Percentiles rank a stretch among this genome's conserved stretches.
These are phyloP conservation scores for Vitis vinifera DNA, from an alignment of 164 flowering plant species.

Conservation along the genomic window ASM3070453v1 NC_081809.1:8916001-8916500, in stretches of 20 bases:
- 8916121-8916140: constrained; percentile 70
- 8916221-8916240: neutral
- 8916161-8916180: neutral
- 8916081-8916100: constrained; percentile 64
- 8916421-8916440: neutral
- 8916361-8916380: constrained; percentile 55
- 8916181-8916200: neutral
- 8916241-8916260: constrained; percentile 5
- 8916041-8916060: constrained; percentile 41
- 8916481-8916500: neutral
- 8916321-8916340: constrained; percentile 68
- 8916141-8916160: constrained; percentile 68
- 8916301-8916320: constrained; percentile 77
- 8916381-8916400: neutral
- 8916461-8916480: neutral
- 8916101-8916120: constrained; percentile 82
- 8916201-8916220: neutral
- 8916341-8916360: constrained; percentile 57
- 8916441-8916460: neutral
- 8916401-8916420: neutral
- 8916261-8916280: constrained; percentile 76
- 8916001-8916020: no score
- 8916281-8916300: constrained; percentile 81
- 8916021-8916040: neutral
- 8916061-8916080: constrained; percentile 70